These are phyloP conservation scores for Larix sibirica DNA, from an alignment of 83 land plant species.

Conservation along the genomic window DNA sequence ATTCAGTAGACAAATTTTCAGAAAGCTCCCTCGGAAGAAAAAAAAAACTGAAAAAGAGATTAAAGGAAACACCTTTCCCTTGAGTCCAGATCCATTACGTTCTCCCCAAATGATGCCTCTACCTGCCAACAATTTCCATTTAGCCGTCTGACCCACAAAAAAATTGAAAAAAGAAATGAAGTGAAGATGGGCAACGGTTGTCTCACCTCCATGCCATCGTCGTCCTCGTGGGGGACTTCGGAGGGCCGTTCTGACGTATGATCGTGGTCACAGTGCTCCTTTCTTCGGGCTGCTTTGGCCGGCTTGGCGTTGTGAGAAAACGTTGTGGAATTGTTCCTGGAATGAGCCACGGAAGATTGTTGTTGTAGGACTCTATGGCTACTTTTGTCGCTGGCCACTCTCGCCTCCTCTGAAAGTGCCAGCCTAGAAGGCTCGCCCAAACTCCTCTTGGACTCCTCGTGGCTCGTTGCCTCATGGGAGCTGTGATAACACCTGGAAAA, in stretches of 20 bases:
- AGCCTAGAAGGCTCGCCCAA: not conserved
- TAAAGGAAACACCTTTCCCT: conserved; percentile 13
- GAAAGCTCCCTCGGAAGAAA: too few relatives aligned
- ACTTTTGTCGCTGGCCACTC: conserved; percentile 8
- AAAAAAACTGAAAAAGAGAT: not conserved
- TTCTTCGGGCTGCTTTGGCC: not conserved
- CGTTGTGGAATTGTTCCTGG: conserved; percentile 18
- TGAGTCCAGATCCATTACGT: conserved; percentile 16
- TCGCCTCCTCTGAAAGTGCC: not conserved
- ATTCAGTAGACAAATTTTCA: too few relatives aligned
- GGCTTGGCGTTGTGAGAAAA: conserved; percentile 15
- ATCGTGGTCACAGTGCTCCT: not conserved
- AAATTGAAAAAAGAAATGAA: not conserved
- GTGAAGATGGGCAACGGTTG: not conserved
- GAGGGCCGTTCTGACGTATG: not conserved
- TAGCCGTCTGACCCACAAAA: not conserved
- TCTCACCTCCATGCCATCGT: conserved; percentile 13
- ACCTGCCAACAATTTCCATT: not conserved
- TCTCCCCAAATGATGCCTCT: conserved; percentile 23
- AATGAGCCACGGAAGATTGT: conserved; percentile 16
- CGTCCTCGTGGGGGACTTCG: not conserved
- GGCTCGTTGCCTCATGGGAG: not conserved
- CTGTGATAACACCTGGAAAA: conserved; percentile 1
- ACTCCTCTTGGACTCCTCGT: not conserved
- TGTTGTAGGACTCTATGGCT: not conserved